Conservation (phyloP, 2,329 filamentous ascomycete species). For the Ophiostoma piceae region DNA sequence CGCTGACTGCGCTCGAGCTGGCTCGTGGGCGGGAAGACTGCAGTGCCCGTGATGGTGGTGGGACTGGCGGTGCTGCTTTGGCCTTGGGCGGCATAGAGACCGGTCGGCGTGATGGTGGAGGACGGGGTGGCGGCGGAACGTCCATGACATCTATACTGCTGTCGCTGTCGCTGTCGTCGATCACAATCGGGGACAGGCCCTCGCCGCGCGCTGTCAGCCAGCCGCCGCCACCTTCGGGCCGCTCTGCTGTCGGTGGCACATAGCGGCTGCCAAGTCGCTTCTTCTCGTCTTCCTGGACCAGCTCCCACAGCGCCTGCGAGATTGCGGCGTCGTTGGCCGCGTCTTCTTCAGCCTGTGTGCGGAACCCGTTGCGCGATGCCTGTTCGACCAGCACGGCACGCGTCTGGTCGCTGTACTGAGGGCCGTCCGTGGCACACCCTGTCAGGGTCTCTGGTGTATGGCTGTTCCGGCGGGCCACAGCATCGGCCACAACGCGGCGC, state of each 20-base stretch:
- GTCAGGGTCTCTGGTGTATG: constrained; percentile 49
- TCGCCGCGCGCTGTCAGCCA: constrained; percentile 27
- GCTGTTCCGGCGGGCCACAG: constrained; percentile 59
- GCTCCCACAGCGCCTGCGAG: constrained; percentile 75
- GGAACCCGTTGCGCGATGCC: constrained; percentile 63
- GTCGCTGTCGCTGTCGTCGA: constrained; percentile 18
- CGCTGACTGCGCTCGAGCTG: background rate
- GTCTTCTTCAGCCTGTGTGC: constrained; percentile 79
- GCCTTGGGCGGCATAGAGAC: background rate
- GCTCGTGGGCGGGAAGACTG: constrained; percentile 6
- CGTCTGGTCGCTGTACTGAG: constrained; percentile 24
- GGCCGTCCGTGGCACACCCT: constrained; percentile 66
- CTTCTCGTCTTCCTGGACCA: constrained; percentile 73
- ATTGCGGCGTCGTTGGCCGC: constrained; percentile 85
- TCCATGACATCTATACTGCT: background rate
- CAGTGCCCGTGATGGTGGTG: constrained; percentile 7
- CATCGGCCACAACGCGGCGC: constrained; percentile 64
- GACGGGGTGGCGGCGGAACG: background rate
- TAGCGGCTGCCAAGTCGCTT: constrained; percentile 51
- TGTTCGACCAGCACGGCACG: constrained; percentile 24
- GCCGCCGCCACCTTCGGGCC: constrained; percentile 45
- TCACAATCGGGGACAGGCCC: constrained; percentile 13
- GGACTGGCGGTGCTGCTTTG: background rate
- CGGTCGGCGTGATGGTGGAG: constrained; percentile 9
- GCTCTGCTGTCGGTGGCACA: constrained; percentile 45